Base-by-base conservation (phyloP, 495 filamentous ascomycete genomes). In the Penicillium tannophilum region DNA sequence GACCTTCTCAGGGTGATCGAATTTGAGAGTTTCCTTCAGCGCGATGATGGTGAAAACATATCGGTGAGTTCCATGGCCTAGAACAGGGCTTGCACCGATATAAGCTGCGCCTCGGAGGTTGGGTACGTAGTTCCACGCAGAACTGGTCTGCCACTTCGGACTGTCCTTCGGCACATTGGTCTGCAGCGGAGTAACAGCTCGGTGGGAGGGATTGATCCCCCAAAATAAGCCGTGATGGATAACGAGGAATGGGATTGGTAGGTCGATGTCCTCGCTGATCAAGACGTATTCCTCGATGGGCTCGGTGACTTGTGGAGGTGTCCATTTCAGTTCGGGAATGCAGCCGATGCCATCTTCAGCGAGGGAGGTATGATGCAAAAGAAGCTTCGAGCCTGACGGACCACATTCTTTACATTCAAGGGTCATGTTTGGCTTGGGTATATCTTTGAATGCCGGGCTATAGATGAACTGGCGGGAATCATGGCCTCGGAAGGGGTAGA, bases 31-130 rank as follows among this genome's bases (percentile, higher is more conserved):
- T 44, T 76, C 71, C 14, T 70, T 75, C 10, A 83, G 63, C 11
- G 77, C 80, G 19, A 83, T 58, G 16, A 84, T 66, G 30, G 80
- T 74, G 60, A 72, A 82, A 52, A 82, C 70, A 56, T 84, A 84
- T 35, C 80, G 71, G 66, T 83, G 79, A 3, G 58, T 63, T 2
- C 79, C 81, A 54, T 82, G 77, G 6, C 77, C 79, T 41, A 81
- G 60, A 3, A 78, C 68, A 23, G 81, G 71, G 20, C 66, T 67
- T 9, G 80, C 75, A 9, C 76, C 64, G 6, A 69, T 59, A 48
- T 80, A 84, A 9, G 75, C 46, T 7, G 19, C 55, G 0, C 70
- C 62, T 7, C 60, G 51, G 3, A 65, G 51, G 49, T 75, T 78
- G 24, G 69, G 66, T 26, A 78, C 68, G 54, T 74, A 82, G 14